Evolutionary conservation across 2,329 filamentous ascomycete species (phyloP), one percentile per base, ranked within the genome.

Genomic region (Myriosclerotinia scirpicola): DNA sequence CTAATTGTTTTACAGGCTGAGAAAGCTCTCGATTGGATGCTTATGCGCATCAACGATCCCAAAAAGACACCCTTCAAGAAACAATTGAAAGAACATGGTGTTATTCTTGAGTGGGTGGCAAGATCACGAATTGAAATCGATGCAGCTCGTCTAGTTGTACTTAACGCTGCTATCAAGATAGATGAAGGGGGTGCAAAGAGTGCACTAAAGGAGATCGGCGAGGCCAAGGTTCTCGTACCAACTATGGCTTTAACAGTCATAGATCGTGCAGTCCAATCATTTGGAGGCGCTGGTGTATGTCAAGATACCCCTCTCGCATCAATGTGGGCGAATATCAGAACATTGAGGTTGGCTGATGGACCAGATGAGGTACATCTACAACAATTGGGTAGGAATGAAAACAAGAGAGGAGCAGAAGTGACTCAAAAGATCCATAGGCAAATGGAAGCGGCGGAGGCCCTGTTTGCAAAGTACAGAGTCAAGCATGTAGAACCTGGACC

Each of bases 91-190:
- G 87, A 96, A 77, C 95, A 99, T 80, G 95, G 94, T 73, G 91
- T 97, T 48, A 94, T 97, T 79, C 87, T 98, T 52, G 92, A 97
- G 77, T 96, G 95, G 85, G 92, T 98, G 48, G 95, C 95, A 54
- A 91, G 89, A 76, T 95, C 92, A 1, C 89, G 95, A 40, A 88
- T 98, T 72, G 94, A 98, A 76, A 97, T 99, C 75, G 94, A 98
- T 78, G 87, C 93, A 0, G 92, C 94, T 0, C 90, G 95, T 46
- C 85, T 99, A 14, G 80, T 95, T 52, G 95, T 98, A 9, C 87
- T 97, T 71, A 97, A 98, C 79, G 95, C 95, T 1, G 95, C 95
- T 68, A 90, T 96, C 79, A 92, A 92, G 81, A 98, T 99, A 81
- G 95, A 99, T 80, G 85, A 91, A 72, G 85, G 88, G 26, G 90